Conservation (phyloP, 345 rosid genomes). For the Salix viminalis region DNA sequence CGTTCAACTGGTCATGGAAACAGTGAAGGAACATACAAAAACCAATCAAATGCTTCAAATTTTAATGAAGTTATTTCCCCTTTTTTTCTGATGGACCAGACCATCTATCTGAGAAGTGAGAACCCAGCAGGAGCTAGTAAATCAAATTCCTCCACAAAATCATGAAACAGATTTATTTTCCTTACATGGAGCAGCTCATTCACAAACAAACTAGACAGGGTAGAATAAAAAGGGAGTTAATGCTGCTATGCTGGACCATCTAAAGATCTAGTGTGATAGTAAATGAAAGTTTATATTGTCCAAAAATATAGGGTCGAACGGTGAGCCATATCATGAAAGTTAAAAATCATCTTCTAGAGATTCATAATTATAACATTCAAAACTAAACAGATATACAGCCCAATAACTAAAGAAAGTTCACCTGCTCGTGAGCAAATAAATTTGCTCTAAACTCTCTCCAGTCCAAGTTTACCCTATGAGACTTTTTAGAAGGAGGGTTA, state of each 20-base stretch:
- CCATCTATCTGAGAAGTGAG: too few species aligned
- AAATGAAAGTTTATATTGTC: background rate
- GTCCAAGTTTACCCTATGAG: slow-evolving; percentile 41
- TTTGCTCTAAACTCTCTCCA: slow-evolving; percentile 96
- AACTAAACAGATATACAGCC: background rate
- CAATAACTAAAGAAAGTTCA: slow-evolving; percentile 20
- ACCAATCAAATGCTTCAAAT: background rate
- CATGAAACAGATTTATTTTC: background rate
- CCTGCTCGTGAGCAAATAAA: slow-evolving; percentile 73
- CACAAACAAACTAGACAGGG: background rate
- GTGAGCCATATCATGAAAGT: background rate
- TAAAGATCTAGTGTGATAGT: background rate
- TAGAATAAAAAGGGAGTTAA: background rate
- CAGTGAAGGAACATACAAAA: background rate
- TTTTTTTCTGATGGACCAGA: background rate
- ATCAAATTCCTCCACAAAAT: background rate
- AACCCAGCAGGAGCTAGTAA: too few species aligned
- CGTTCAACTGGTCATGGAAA: background rate
- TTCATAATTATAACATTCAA: background rate
- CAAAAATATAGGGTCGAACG: background rate
- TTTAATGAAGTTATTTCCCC: background rate
- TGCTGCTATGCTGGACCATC: background rate
- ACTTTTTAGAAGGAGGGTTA: slow-evolving; percentile 52
- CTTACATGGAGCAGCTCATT: background rate
- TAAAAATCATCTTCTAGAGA: background rate